Conservation (phyloP, 805 yeast genomes). For the Lipomyces spencermartinsiae region DNA sequence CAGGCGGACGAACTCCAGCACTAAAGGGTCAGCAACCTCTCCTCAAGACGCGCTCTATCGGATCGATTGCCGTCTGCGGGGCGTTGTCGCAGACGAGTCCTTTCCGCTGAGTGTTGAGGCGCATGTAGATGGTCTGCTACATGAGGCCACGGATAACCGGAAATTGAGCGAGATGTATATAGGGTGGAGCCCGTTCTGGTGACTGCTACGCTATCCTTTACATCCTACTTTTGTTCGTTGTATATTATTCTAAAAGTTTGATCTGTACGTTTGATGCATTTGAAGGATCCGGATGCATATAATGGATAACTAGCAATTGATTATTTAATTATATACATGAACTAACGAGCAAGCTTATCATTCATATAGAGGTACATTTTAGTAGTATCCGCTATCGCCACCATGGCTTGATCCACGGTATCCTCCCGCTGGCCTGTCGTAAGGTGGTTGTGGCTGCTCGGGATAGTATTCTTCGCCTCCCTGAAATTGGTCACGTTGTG, state of each 20-base stretch:
- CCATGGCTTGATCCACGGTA: neutral
- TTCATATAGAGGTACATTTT: too few species aligned
- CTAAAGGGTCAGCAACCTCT: conserved; percentile 20
- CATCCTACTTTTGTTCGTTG: too few species aligned
- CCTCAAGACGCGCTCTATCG: conserved; percentile 35
- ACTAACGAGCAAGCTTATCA: too few species aligned
- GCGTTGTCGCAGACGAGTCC: conserved; percentile 49
- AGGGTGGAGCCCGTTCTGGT: conserved; percentile 84
- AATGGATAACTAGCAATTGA: neutral
- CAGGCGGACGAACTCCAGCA: conserved; percentile 7
- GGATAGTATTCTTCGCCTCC: neutral
- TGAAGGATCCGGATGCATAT: neutral
- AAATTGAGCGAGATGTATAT: conserved; percentile 85
- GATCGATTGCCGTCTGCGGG: conserved; percentile 25
- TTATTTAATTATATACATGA: neutral
- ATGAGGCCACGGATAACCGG: conserved; percentile 75
- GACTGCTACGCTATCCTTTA: neutral
- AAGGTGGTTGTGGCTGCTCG: conserved; percentile 3
- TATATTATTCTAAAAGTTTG: too few species aligned
- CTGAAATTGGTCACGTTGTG: conserved; percentile 3
- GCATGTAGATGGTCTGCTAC: conserved; percentile 87
- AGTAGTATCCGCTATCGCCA: conserved; percentile 5
- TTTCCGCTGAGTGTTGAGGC: conserved; percentile 89
- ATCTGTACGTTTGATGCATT: neutral
- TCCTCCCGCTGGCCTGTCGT: conserved; percentile 10